A percentile compares a stretch with the other conserved stretches of the same genome.
phyloP scores from a whole-genome alignment of 1,284 basidiomycete genomes.

The Ustilago cynodontis region DNA sequence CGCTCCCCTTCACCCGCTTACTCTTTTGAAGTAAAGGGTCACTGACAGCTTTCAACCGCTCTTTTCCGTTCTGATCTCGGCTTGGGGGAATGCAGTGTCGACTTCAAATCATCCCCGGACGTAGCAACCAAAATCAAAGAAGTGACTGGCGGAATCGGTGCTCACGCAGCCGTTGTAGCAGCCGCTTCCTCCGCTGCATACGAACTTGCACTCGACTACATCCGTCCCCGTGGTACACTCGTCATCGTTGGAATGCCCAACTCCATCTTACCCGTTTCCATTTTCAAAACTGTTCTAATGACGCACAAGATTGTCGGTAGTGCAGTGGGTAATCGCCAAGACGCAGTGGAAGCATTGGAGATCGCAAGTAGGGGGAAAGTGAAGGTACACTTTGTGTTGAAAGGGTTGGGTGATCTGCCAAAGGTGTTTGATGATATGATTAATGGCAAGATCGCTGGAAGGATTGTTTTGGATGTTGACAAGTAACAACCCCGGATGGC shows the following conservation, averaged over 20 bases:
- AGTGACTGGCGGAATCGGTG: constrained; percentile 77
- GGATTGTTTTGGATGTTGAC: constrained; percentile 75
- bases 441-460: constrained; percentile 76
- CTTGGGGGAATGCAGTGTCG: constrained; percentile 73
- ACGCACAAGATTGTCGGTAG: constrained; percentile 79
- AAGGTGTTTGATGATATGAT: constrained; percentile 74
- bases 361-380: constrained; percentile 79
- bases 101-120: constrained; percentile 77
- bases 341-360: constrained; percentile 74
- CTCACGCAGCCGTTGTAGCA: constrained; percentile 75
- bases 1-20: not conserved
- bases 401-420: constrained; percentile 74
- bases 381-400: constrained; percentile 75
- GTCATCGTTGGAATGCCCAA: constrained; percentile 81
- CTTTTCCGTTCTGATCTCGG: not conserved
- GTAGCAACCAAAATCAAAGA: constrained; percentile 76
- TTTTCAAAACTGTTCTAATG: constrained; percentile 76
- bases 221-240: constrained; percentile 77
- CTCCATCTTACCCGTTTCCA: constrained; percentile 76
- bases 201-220: constrained; percentile 74
- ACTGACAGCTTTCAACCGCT: no score
- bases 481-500: constrained; percentile 22
- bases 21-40: no score
- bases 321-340: constrained; percentile 76
- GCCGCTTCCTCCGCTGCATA: constrained; percentile 75